Percentiles rank a stretch among this genome's conserved stretches.
Evolutionary conservation across 1,284 basidiomycete species (phyloP).

Genomic region (Tremellales sp.): DNA sequence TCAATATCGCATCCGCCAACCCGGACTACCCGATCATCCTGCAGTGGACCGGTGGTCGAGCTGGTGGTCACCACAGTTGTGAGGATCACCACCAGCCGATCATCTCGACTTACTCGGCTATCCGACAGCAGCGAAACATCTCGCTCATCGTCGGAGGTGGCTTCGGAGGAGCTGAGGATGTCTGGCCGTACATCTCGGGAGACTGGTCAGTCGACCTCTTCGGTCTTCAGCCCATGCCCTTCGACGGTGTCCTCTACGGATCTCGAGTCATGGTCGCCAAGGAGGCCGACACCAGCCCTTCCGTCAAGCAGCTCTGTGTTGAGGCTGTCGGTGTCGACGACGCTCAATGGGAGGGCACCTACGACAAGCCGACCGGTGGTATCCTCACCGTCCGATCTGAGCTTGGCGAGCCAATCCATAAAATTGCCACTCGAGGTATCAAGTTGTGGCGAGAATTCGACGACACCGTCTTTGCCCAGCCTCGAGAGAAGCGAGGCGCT

Average conservation of each 20-base stretch:
- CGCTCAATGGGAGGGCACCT: constrained; percentile 89
- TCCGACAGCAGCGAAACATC: constrained; percentile 85
- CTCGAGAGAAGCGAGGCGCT: constrained; percentile 85
- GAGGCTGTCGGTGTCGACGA: constrained; percentile 91
- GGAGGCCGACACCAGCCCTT: constrained; percentile 90
- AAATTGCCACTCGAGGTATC: constrained; percentile 93
- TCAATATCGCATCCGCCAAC: constrained; percentile 91
- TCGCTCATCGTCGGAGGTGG: constrained; percentile 92
- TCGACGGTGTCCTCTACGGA: constrained; percentile 94
- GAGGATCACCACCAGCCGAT: constrained; percentile 99
- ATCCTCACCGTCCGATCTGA: constrained; percentile 96
- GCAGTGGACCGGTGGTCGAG: constrained; percentile 98
- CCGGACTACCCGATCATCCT: constrained; percentile 97
- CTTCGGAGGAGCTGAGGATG: constrained; percentile 90
- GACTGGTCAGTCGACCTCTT: constrained; percentile 85
- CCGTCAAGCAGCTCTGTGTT: constrained; percentile 95
- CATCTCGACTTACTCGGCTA: constrained; percentile 80
- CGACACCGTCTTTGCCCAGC: constrained; percentile 87
- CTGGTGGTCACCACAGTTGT: constrained; percentile 97
- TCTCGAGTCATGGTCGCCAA: constrained; percentile 97
- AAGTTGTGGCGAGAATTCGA: constrained; percentile 99
- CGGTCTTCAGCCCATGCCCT: constrained; percentile 93
- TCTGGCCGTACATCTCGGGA: constrained; percentile 95
- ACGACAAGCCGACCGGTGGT: constrained; percentile 88
- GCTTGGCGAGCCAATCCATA: constrained; percentile 98